These are phyloP conservation scores for Stachybotrys echinatus DNA, from an alignment of 2,329 filamentous ascomycete genomes.

Conservation along the genomic window DNA sequence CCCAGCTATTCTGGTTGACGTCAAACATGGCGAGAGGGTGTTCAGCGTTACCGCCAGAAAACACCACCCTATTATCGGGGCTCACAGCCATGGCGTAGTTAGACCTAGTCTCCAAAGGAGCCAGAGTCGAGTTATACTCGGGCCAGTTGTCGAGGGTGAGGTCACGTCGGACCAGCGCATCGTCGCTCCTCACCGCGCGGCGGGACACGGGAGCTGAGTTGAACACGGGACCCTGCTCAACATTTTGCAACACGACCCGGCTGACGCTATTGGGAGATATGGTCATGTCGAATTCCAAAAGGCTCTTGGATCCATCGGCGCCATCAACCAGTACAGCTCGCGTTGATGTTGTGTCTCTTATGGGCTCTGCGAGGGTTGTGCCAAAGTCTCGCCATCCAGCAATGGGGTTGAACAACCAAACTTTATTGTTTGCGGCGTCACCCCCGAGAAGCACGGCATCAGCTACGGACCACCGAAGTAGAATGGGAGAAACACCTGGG, in stretches of 20 bases:
- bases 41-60: constrained; percentile 67
- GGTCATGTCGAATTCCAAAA: constrained; percentile 74
- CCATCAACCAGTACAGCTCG: constrained; percentile 64
- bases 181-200: constrained; percentile 5
- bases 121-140: constrained; percentile 69
- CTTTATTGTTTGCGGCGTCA: constrained; percentile 48
- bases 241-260: constrained; percentile 61
- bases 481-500: constrained; percentile 61
- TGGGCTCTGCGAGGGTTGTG: constrained; percentile 54
- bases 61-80: constrained; percentile 61
- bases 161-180: constrained; percentile 15
- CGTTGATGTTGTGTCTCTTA: constrained; percentile 49
- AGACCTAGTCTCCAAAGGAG: constrained; percentile 56
- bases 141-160: constrained; percentile 66
- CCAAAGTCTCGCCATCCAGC: constrained; percentile 63
- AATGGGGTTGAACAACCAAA: constrained; percentile 66
- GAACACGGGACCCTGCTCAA: constrained; percentile 48
- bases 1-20: constrained; percentile 69
- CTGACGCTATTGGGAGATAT: constrained; percentile 70
- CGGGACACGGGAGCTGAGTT: constrained; percentile 36
- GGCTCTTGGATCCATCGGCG: constrained; percentile 69
- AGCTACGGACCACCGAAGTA: constrained; percentile 68
- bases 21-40: constrained; percentile 75
- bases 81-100: constrained; percentile 69
- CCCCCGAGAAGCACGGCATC: constrained; percentile 74